phyloP scores from a whole-genome alignment of 805 yeast genomes.

The Yarrowia sp. region DNA sequence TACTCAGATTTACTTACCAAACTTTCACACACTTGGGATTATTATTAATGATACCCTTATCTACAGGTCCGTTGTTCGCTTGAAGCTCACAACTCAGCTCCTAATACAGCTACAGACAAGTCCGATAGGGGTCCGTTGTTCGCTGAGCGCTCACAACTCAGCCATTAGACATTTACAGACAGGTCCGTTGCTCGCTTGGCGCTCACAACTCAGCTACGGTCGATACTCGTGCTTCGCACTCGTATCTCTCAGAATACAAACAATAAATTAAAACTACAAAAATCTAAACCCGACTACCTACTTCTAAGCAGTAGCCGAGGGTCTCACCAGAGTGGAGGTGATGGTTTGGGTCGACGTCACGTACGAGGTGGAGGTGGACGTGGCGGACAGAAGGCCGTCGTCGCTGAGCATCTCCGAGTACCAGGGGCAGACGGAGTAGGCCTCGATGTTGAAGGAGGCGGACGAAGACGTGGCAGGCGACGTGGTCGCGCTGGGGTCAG shows the following conservation, averaged over 20 bases:
- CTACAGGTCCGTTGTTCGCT: no score
- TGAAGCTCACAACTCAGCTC: no score
- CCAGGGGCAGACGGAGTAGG: slow-evolving; percentile 38
- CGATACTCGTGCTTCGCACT: not conserved
- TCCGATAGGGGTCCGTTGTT: not conserved
- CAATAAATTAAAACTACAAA: slow-evolving; percentile 27
- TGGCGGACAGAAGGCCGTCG: slow-evolving; percentile 19
- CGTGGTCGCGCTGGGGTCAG: slow-evolving; percentile 9
- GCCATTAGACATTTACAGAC: not conserved
- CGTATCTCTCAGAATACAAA: not conserved
- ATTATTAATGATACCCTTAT: no score
- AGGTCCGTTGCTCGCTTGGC: no score
- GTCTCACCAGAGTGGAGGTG: slow-evolving; percentile 26
- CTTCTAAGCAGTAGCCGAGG: slow-evolving; percentile 13
- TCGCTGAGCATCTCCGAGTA: slow-evolving; percentile 30
- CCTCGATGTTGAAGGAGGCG: slow-evolving; percentile 16
- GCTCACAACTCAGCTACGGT: no score
- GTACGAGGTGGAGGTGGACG: slow-evolving; percentile 27
- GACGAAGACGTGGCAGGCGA: slow-evolving; percentile 17
- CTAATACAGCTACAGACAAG: no score
- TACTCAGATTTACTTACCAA: no score
- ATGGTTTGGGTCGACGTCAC: slow-evolving; percentile 28
- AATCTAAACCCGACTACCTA: not conserved
- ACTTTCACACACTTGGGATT: no score
- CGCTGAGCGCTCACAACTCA: not conserved